Evolutionary conservation across 192 early-diverging fungal genomes (phyloP).

Genomic region (Podila minutissima): DNA sequence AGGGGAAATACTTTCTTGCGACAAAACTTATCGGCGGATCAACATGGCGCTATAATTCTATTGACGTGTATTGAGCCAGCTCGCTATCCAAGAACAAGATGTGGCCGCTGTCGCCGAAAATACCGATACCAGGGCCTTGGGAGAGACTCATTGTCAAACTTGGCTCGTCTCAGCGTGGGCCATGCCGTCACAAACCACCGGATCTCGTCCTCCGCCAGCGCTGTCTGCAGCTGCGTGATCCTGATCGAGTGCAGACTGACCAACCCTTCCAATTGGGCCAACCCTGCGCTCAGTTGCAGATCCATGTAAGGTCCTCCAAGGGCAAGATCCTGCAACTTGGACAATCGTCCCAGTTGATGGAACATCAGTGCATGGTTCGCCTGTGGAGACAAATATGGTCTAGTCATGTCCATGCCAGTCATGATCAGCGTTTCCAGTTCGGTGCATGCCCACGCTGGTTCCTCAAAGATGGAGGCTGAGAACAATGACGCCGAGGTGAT

Average conservation of each 20-base stretch:
- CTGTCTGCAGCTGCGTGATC: constrained; percentile 20
- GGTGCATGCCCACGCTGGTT: constrained; percentile 18
- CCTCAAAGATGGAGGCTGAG: constrained; percentile 26
- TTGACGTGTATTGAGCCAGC: no score
- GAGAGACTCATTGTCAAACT: constrained; percentile 18
- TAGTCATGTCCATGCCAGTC: constrained; percentile 37
- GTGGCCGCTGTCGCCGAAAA: constrained; percentile 35
- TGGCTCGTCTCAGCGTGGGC: constrained; percentile 41
- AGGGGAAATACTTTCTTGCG: no score
- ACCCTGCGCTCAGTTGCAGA: constrained; percentile 25
- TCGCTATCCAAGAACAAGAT: constrained; percentile 32
- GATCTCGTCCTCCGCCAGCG: constrained; percentile 41
- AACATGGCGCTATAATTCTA: no score
- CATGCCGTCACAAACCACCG: constrained; percentile 42
- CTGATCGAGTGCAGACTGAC: constrained; percentile 26
- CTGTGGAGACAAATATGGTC: background rate
- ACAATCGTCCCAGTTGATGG: constrained; percentile 30
- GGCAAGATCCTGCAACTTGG: constrained; percentile 24
- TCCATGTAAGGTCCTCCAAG: constrained; percentile 27
- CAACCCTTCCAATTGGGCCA: constrained; percentile 19
- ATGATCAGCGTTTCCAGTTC: constrained; percentile 29
- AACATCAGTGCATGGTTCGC: constrained; percentile 39
- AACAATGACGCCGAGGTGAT: constrained; percentile 12
- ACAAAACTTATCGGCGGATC: no score
- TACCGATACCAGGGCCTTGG: constrained; percentile 42